phyloP scores from a whole-genome alignment of 495 filamentous ascomycete genomes.

The Penicillium mononematosum region DNA sequence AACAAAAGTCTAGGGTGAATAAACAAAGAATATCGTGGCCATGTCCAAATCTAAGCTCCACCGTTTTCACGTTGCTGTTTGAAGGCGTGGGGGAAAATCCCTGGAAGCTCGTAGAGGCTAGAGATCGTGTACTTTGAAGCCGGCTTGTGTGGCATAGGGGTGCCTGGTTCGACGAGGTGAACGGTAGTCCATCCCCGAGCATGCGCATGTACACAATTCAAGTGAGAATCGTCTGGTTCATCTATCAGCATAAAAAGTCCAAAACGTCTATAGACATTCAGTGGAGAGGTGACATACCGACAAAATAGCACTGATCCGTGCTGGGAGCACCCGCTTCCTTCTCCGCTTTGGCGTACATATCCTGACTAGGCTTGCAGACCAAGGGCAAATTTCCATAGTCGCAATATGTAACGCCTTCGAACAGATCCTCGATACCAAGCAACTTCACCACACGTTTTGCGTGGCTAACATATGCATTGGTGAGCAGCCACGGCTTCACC shows the following conservation, averaged over 20 bases:
- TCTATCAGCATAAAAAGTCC: conserved; percentile 9
- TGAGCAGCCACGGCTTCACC: conserved; percentile 89
- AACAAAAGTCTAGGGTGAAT: conserved; percentile 1
- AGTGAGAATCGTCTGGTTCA: conserved; percentile 70
- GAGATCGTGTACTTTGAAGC: conserved; percentile 69
- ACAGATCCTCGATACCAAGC: conserved; percentile 78
- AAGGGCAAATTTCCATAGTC: conserved; percentile 70
- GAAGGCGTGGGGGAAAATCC: conserved; percentile 77
- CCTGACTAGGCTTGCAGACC: conserved; percentile 78
- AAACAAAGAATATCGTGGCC: conserved; percentile 4
- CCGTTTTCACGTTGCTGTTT: conserved; percentile 30
- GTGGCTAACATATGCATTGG: conserved; percentile 92
- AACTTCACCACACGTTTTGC: conserved; percentile 77
- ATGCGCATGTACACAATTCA: conserved; percentile 70
- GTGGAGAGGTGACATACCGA: conserved; percentile 59
- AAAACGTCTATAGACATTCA: not conserved
- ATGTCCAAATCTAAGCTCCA: conserved; percentile 10
- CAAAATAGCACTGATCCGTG: conserved; percentile 73
- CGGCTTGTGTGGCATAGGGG: conserved; percentile 54
- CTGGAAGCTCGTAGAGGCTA: conserved; percentile 68
- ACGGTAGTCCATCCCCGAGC: conserved; percentile 75
- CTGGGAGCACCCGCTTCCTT: conserved; percentile 59
- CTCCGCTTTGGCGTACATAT: conserved; percentile 81
- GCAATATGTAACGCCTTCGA: conserved; percentile 91
- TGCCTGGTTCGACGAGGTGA: conserved; percentile 75